Conservation (phyloP, 2,329 filamentous ascomycete species). For the Beauveria caledonica region DNA sequence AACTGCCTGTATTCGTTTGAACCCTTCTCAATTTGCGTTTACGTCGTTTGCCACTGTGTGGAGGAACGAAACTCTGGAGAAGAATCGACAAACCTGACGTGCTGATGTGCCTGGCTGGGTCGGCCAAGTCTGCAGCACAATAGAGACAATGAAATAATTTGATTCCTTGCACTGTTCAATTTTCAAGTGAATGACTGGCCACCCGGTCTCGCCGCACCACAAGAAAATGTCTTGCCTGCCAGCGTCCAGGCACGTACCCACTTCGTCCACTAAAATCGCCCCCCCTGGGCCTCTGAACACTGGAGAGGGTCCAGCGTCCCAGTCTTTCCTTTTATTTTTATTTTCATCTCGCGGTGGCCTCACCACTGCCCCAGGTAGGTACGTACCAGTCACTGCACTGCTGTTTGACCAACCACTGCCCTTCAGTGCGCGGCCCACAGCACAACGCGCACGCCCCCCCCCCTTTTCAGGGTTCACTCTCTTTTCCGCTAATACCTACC, state of each 20-base stretch:
- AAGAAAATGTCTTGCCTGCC: background rate
- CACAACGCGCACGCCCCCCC: conserved; percentile 2
- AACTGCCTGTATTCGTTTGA: no score
- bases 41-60: background rate
- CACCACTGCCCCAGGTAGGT: background rate
- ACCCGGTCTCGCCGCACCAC: background rate
- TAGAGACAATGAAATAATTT: background rate
- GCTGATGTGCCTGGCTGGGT: no score
- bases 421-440: background rate
- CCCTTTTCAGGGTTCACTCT: background rate
- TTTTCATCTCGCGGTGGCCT: background rate
- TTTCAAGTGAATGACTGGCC: background rate
- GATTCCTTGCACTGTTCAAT: background rate
- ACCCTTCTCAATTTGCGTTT: no score
- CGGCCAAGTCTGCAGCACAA: background rate
- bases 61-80: background rate
- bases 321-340: background rate
- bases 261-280: background rate
- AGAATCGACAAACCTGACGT: no score
- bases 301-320: background rate
- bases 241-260: background rate
- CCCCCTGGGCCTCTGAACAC: background rate
- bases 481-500: background rate
- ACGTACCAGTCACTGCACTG: no score
- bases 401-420: no score